Evolutionary conservation across 306 rosid genomes (phyloP), one percentile per base, ranked within the genome.

Genomic region (Datisca glomerata): DNA sequence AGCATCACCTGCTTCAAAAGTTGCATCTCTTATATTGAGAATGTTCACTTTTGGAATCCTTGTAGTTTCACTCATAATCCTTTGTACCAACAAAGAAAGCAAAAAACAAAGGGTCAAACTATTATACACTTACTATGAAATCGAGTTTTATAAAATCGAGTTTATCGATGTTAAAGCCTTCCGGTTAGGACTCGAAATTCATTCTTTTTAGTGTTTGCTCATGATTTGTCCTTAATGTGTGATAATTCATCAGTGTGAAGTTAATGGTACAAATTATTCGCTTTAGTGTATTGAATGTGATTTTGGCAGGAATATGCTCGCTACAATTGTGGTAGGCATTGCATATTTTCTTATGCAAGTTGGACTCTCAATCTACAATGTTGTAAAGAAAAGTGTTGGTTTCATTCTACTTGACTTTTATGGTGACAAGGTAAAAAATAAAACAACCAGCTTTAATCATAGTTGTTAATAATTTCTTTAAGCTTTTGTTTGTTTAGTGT

Each of bases 351-450:
- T 67, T 18, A 1, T 76, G 2, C 86, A 81, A 60, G 33, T 70
- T n/a, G n/a, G n/a, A n/a, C 17, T 67, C 39, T 57, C 81, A 39
- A 46, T 73, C 62, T 43, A 34, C 55, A 33, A 8, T 3, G 20
- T 55, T 15, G 16, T 65, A 5, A 38, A 53, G 6, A 56, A 41
- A 1, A 57, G 68, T 6, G 35, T 62, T 6, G 51, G 36, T 34
- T 55, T 64, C 47, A 41, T 57, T 35, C 17, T 65, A 0, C 43
- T 76, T 47, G 68, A 74, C 22, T 81, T 81, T 48, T 77, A 47
- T 31, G 80, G 83, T 17, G 86, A 73, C 49, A 71, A 73, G 80
- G 93, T 81, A 8, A 31, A 14, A 31, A 31, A 31, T 8, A 31
- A 14, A 31, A 31, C 13, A 12, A 8, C n/a, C n/a, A n/a, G n/a